Percentiles rank a stretch among this genome's conserved stretches.
Conservation (phyloP, 1,284 basidiomycete genomes). For the Rhodotorula sp. region DNA sequence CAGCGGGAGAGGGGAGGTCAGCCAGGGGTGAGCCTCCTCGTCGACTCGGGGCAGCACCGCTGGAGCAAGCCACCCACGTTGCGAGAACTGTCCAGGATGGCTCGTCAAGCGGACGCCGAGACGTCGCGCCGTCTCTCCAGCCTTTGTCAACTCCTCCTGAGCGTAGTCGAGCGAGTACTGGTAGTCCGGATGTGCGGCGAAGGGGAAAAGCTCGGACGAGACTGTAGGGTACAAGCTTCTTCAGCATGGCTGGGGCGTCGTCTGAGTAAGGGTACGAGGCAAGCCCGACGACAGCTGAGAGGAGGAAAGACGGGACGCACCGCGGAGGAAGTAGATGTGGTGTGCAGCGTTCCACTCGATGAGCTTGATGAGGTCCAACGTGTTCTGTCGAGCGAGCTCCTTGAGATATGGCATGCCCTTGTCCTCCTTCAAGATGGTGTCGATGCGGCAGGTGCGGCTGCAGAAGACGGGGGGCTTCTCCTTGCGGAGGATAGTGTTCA, state of each 20-base stretch:
- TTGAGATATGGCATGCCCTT: conserved; percentile 78
- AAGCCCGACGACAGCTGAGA: conserved; percentile 57
- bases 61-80: neutral
- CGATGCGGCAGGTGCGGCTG: conserved; percentile 66
- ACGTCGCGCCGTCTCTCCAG: conserved; percentile 70
- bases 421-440: conserved; percentile 65
- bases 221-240: conserved; percentile 47
- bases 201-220: conserved; percentile 88
- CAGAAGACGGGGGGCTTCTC: conserved; percentile 71
- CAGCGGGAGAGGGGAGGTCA: neutral
- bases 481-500: conserved; percentile 76
- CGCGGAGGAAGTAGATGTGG: conserved; percentile 50
- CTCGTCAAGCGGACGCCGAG: conserved; percentile 78
- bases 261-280: neutral
- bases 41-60: neutral
- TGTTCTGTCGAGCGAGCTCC: conserved; percentile 72
- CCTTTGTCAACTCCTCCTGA: conserved; percentile 57
- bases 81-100: conserved; percentile 70
- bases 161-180: conserved; percentile 77
- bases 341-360: conserved; percentile 83
- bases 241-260: neutral
- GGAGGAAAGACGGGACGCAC: conserved; percentile 33
- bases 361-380: conserved; percentile 65
- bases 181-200: conserved; percentile 74
- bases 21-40: neutral